These are phyloP conservation scores for Collybia nuda DNA, from an alignment of 768 basidiomycete genomes.

Conservation along the genomic window DNA sequence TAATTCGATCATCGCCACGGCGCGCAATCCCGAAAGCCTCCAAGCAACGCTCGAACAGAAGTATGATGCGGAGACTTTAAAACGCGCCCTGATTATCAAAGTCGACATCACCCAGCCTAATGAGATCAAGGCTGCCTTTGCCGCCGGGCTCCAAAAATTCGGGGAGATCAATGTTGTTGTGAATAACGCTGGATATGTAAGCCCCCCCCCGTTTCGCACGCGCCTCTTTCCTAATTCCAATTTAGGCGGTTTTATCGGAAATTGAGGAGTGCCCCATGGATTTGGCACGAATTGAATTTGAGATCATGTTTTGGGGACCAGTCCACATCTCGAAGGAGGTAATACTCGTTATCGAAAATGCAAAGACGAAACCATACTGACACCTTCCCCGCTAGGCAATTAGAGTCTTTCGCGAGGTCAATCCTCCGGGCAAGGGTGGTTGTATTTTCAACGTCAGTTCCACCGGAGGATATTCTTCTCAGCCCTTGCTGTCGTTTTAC, in stretches of 20 bases:
- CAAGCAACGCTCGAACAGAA: no score
- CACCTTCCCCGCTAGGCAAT: no score
- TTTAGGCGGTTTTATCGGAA: constrained; percentile 29
- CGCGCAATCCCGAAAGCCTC: not conserved
- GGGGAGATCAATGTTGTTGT: constrained; percentile 36
- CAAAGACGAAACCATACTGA: no score
- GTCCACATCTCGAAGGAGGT: constrained; percentile 37
- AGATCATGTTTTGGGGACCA: constrained; percentile 45
- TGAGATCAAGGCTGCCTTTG: not conserved
- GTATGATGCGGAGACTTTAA: no score
- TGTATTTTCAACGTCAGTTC: constrained; percentile 34
- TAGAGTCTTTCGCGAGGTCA: constrained; percentile 35
- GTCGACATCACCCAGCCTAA: not conserved
- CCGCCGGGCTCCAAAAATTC: not conserved
- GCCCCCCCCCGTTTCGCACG: not conserved
- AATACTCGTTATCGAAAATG: not conserved
- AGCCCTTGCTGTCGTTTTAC: constrained; percentile 17
- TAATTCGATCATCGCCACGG: not conserved
- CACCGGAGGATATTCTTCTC: constrained; percentile 15
- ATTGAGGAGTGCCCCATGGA: constrained; percentile 32
- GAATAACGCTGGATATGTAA: constrained; percentile 38
- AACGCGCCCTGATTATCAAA: not conserved
- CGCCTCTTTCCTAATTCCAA: no score
- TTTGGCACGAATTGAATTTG: constrained; percentile 33
- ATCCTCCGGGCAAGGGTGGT: constrained; percentile 30